phyloP scores from a whole-genome alignment of 805 yeast species.

The Suhomyces tanzawaensis region DNA sequence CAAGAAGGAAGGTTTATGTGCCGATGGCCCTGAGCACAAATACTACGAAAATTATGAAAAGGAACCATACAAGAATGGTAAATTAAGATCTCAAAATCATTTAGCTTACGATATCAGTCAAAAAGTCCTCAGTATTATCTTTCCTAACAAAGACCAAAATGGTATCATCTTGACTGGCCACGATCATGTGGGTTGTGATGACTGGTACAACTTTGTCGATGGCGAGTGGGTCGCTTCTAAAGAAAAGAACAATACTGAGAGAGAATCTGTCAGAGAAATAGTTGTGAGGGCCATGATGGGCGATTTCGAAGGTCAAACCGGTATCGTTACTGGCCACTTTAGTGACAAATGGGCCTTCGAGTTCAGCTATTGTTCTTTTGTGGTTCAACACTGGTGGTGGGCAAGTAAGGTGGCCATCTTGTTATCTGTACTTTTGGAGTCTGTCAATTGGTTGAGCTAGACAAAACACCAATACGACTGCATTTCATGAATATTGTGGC shows the following conservation, averaged over 20 bases:
- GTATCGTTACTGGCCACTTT: slow-evolving; percentile 75
- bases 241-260: slow-evolving; percentile 22
- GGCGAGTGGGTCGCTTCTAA: slow-evolving; percentile 63
- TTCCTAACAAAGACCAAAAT: slow-evolving; percentile 56
- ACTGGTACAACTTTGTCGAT: slow-evolving; percentile 50
- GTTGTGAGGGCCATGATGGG: slow-evolving; percentile 97
- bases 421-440: slow-evolving; percentile 32
- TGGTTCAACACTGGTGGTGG: slow-evolving; percentile 96
- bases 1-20: slow-evolving; percentile 78
- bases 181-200: slow-evolving; percentile 92
- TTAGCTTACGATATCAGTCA: slow-evolving; percentile 64
- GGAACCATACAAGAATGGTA: slow-evolving; percentile 68
- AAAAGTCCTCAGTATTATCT: slow-evolving; percentile 66
- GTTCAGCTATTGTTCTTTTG: slow-evolving; percentile 75
- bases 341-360: slow-evolving; percentile 62
- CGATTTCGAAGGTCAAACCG: slow-evolving; percentile 86
- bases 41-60: slow-evolving; percentile 49
- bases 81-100: slow-evolving; percentile 83
- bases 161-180: slow-evolving; percentile 92
- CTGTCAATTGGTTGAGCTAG: slow-evolving; percentile 10
- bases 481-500: too few species aligned
- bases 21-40: slow-evolving; percentile 71
- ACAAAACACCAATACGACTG: background rate
- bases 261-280: slow-evolving; percentile 60
- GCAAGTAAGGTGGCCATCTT: slow-evolving; percentile 54